These are phyloP conservation scores for Oxyria digyna DNA, from an alignment of 148 eudicot species.

Conservation along the genomic window DNA sequence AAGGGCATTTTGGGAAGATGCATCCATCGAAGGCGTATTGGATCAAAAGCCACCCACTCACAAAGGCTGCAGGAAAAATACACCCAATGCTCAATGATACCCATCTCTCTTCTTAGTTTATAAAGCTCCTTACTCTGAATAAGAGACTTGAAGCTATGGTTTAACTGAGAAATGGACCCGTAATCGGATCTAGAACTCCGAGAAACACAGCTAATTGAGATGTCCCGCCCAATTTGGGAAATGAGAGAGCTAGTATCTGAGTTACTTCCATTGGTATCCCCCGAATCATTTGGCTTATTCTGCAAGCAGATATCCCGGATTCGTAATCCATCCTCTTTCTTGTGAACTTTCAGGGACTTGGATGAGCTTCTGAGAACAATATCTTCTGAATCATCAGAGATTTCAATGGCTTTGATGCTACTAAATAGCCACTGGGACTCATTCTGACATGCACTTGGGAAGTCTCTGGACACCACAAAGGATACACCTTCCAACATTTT, in stretches of 20 bases:
- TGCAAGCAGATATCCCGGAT: conserved; percentile 13
- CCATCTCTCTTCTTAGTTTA: conserved; percentile 31
- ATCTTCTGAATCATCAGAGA: conserved; percentile 14
- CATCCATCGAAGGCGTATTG: conserved; percentile 45
- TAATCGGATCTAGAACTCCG: conserved; percentile 66
- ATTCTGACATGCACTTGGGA: conserved; percentile 30
- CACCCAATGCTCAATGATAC: conserved; percentile 67
- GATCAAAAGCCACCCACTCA: conserved; percentile 89
- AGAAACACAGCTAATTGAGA: conserved; percentile 40
- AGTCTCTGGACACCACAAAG: conserved; percentile 21
- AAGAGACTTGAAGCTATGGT: conserved; percentile 37
- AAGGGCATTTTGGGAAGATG: conserved; percentile 45
- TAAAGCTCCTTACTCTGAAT: conserved; percentile 43
- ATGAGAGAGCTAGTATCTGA: conserved; percentile 37
- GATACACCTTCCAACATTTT: conserved; percentile 46
- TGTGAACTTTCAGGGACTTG: conserved; percentile 16
- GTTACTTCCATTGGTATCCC: conserved; percentile 11
- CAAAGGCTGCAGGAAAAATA: conserved; percentile 57
- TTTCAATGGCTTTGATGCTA: conserved; percentile 14
- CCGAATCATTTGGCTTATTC: background rate
- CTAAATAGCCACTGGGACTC: conserved; percentile 27
- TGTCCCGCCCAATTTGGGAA: conserved; percentile 37
- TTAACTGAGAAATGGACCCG: conserved; percentile 52
- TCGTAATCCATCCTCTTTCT: conserved; percentile 10
- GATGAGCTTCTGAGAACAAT: conserved; percentile 16